Evolutionary conservation across 768 basidiomycete genomes (phyloP), one percentile per base, ranked within the genome.

Genomic region (Xanthoconium purpureum): DNA sequence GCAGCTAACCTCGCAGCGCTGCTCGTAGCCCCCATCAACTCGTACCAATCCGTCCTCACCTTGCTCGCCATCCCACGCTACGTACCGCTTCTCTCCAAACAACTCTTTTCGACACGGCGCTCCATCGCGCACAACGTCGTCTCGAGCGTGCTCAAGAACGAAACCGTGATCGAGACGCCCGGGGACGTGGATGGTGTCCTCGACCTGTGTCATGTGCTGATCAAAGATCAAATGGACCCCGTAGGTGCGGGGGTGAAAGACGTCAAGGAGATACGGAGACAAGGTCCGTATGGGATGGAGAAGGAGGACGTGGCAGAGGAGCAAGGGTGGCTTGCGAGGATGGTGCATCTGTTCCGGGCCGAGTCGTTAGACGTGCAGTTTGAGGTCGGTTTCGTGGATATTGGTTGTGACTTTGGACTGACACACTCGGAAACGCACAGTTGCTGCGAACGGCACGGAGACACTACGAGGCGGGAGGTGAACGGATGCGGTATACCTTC

Each of bases 291-390:
- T 62, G 75, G 77, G 30, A 64, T 82, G 50, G 95, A 96, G 69
- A 74, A 87, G 49, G 91, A 95, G 69, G 96, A 98, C 67, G 80
- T 94, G 77, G 95, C 94, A 0, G 97, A 99, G 71, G 97, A 99
- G 71, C 97, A 99, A 66, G 97, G 97, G 0, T 99, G 97, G 97
- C 85, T 98, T 15, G 96, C 97, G 39, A 78, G 96, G 59, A 98
- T 98, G 92, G 90, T 98, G 3, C 97, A 99, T 77, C 71, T 98
- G 33, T 97, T 98, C 84, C 78, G 87, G 20, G 82, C 91, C 0
- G 93, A 97, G 49, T 89, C 91, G 29, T 71, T 98, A 60, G 89
- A 83, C 62, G 83, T 87, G 14, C 97, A 99, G 66, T 96, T 94
- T 61, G 88, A 94, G 81, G 95, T 91, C 57, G 29, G 84, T 43